Percentiles rank a stretch among this genome's conserved stretches.
Conservation (phyloP, 352 stramenopile genomes). For the Phytophthora podocarpi region DNA sequence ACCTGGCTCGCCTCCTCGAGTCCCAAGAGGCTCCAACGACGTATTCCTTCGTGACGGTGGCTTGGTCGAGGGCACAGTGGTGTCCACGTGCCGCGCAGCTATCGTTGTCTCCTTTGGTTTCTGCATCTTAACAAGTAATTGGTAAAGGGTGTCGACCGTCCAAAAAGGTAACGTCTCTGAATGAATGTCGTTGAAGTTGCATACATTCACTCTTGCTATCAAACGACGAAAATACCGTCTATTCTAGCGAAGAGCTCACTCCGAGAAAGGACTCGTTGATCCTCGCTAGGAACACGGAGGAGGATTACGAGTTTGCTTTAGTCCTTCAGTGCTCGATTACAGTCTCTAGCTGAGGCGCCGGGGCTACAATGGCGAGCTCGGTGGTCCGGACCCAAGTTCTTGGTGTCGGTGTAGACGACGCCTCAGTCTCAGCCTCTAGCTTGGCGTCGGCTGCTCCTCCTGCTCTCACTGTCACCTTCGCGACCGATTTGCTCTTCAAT, state of each 20-base stretch:
- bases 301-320: neutral
- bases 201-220: constrained; percentile 15
- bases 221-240: constrained; percentile 11
- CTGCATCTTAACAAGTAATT: constrained; percentile 13
- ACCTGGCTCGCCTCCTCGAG: constrained; percentile 4
- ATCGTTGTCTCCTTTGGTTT: constrained; percentile 10
- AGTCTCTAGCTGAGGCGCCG: neutral
- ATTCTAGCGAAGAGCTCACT: constrained; percentile 19
- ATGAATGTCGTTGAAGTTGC: constrained; percentile 31
- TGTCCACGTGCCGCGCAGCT: constrained; percentile 1
- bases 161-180: constrained; percentile 29
- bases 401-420: neutral
- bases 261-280: constrained; percentile 13
- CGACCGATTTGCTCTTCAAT: constrained; percentile 82
- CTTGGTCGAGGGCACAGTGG: neutral
- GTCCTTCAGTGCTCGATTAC: neutral
- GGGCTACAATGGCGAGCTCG: neutral
- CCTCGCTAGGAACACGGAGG: too few species aligned
- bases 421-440: neutral
- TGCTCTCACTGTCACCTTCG: constrained; percentile 57
- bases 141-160: constrained; percentile 18
- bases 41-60: constrained; percentile 17
- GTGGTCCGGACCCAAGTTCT: neutral
- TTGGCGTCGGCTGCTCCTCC: neutral
- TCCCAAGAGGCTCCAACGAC: constrained; percentile 24